Evolutionary conservation across 305 asterid genomes (phyloP), one percentile per base, ranked within the genome.

Genomic region (Fraxinus sp.): DNA sequence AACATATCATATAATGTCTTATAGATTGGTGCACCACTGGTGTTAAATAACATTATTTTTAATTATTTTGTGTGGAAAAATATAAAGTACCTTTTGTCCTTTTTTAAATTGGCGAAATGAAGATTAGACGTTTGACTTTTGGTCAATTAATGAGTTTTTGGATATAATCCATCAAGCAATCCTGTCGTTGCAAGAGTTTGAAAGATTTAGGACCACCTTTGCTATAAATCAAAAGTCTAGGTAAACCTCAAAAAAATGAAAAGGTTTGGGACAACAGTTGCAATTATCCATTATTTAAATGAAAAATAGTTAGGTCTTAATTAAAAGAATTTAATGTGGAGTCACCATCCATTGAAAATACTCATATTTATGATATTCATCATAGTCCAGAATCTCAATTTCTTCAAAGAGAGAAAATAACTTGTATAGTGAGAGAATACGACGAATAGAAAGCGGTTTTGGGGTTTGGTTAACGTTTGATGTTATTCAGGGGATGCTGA

Each of bases 381-480:
- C 66, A n/a, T 4, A 6, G 66, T 5, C 66, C 26, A 55, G 66
- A 55, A 55, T n/a, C 66, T 55, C 66, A 18, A 16, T 18, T 55
- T 55, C 66, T 18, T 55, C 9, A n/a, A 55, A n/a, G 24, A n/a
- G 64, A 55, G 64, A 55, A n/a, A 1, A n/a, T 16, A n/a, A 4
- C 59, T 55, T 5, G 24, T 55, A 18, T 55, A 55, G 26, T n/a
- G 66, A 55, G 26, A n/a, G 66, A 55, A 46, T 66, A 64, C 4
- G 80, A 57, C 55, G 52, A 84, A 83, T 74, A 78, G 81, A 44
- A 79, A 13, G 68, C 32, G 59, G 77, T 46, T 77, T 79, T 83
- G 74, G 89, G 88, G 84, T 81, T 88, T 89, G 86, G 88, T n/a
- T 76, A 86, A 85, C 86, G 86, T 85, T 86, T 75, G 86, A 59